Percentiles rank a stretch among this genome's conserved stretches.
Evolutionary conservation across 441 rosid species (phyloP).

Genomic region (Euphorbia celastroides): DNA sequence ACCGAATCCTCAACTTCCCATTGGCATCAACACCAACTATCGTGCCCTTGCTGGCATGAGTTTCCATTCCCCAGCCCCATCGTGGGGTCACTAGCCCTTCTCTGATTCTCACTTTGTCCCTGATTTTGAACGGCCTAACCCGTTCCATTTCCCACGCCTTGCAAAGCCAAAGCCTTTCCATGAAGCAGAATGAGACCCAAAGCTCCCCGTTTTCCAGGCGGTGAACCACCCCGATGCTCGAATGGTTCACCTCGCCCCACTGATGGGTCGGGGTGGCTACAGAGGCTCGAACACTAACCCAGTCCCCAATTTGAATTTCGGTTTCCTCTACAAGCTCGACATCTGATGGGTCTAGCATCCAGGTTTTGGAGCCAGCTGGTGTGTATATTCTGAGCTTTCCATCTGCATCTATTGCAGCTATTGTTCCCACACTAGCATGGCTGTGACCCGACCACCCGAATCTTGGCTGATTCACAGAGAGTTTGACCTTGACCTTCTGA

Average conservation of each 20-base stretch:
- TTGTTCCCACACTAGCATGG: slow-evolving; percentile 72
- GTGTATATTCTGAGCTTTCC: slow-evolving; percentile 93
- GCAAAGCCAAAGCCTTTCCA: slow-evolving; percentile 92
- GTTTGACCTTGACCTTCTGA: slow-evolving; percentile 73
- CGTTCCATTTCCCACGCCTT: slow-evolving; percentile 85
- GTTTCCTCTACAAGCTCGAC: slow-evolving; percentile 79
- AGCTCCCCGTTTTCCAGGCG: slow-evolving; percentile 75
- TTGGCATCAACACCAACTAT: slow-evolving; percentile 94
- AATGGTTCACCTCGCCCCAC: slow-evolving; percentile 95
- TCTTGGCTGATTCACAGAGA: slow-evolving; percentile 82
- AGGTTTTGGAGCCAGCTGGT: slow-evolving; percentile 80
- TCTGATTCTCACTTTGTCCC: slow-evolving; percentile 74
- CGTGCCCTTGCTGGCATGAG: slow-evolving; percentile 80
- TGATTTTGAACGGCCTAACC: slow-evolving; percentile 64
- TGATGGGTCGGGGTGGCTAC: slow-evolving; percentile 74
- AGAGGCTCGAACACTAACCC: slow-evolving; percentile 74
- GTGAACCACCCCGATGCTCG: slow-evolving; percentile 87
- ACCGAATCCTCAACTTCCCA: slow-evolving; percentile 85
- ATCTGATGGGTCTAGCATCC: slow-evolving; percentile 98
- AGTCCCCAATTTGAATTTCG: slow-evolving; percentile 76
- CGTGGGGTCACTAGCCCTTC: slow-evolving; percentile 78
- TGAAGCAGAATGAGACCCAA: slow-evolving; percentile 85
- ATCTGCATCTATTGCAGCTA: slow-evolving; percentile 89
- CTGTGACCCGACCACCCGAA: slow-evolving; percentile 95
- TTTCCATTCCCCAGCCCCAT: slow-evolving; percentile 99